Percentiles rank a stretch among this genome's conserved stretches.
Conservation (phyloP, 352 stramenopile species). For the Phytopythium sindhum region DNA sequence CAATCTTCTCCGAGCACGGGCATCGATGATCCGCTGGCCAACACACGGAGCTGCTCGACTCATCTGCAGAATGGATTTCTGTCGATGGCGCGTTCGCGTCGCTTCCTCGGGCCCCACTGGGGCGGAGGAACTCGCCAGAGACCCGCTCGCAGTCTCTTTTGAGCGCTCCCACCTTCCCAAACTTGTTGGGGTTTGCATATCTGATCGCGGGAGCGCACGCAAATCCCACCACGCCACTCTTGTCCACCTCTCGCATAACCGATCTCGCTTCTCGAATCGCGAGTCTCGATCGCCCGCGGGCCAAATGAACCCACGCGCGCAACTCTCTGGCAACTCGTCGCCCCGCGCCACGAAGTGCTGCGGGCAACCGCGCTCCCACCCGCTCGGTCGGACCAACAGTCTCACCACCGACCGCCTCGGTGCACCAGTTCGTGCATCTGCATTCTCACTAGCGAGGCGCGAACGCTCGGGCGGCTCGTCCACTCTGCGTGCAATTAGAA, state of each 20-base stretch:
- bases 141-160: neutral
- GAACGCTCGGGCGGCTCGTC: no score
- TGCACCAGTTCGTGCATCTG: neutral
- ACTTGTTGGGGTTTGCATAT: neutral
- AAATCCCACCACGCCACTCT: neutral
- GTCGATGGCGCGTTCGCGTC: no score
- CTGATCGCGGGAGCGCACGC: neutral
- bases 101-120: neutral
- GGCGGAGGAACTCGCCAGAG: neutral
- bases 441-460: no score
- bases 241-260: neutral
- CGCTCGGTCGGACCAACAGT: neutral
- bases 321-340: neutral
- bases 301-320: neutral
- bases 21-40: no score
- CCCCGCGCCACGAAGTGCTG: no score
- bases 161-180: neutral
- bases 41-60: no score
- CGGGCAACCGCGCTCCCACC: neutral
- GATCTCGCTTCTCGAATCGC: neutral
- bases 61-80: no score
- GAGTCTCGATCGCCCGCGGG: neutral
- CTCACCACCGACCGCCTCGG: neutral
- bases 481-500: no score
- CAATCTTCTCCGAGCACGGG: no score